A percentile compares a stretch with the other conserved stretches of the same genome.
phyloP scores from a whole-genome alignment of 2,329 filamentous ascomycete species.

The Colletotrichum sp. region DNA sequence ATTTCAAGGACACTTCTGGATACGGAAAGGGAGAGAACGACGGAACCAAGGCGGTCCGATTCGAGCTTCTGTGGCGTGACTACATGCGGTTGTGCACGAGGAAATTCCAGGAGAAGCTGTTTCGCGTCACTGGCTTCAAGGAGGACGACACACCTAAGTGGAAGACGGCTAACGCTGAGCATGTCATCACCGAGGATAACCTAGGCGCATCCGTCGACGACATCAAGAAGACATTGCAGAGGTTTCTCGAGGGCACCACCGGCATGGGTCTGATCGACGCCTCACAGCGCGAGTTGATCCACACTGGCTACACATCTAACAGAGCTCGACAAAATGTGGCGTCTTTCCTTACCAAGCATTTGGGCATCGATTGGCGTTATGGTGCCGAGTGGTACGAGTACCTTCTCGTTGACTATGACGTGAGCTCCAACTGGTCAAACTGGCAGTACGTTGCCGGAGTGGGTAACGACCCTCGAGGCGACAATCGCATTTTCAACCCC shows the following conservation, averaged over 20 bases:
- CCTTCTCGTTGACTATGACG: conserved; percentile 77
- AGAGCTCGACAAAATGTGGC: conserved; percentile 79
- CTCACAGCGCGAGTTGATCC: conserved; percentile 73
- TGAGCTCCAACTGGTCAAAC: conserved; percentile 79
- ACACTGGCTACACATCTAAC: conserved; percentile 81
- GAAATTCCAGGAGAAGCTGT: conserved; percentile 72
- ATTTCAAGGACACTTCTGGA: conserved; percentile 50
- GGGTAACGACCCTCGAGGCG: conserved; percentile 77
- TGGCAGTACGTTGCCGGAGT: conserved; percentile 85
- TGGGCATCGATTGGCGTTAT: conserved; percentile 79
- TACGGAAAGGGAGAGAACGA: conserved; percentile 75
- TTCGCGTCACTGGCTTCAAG: conserved; percentile 68
- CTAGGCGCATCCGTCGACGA: conserved; percentile 33
- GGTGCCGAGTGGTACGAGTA: conserved; percentile 86
- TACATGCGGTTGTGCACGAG: conserved; percentile 79
- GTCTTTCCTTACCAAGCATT: conserved; percentile 74
- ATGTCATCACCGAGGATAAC: conserved; percentile 38
- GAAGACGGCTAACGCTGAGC: conserved; percentile 49
- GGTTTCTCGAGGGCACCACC: conserved; percentile 71
- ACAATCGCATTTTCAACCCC: conserved; percentile 79
- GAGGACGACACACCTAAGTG: conserved; percentile 50
- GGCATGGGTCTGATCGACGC: conserved; percentile 82
- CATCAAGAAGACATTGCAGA: conserved; percentile 53
- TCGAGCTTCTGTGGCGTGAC: conserved; percentile 80
- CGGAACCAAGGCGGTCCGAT: conserved; percentile 71